These are phyloP conservation scores for Trichocladium uniseriatum DNA, from an alignment of 495 filamentous ascomycete species.

Conservation along the genomic window DNA sequence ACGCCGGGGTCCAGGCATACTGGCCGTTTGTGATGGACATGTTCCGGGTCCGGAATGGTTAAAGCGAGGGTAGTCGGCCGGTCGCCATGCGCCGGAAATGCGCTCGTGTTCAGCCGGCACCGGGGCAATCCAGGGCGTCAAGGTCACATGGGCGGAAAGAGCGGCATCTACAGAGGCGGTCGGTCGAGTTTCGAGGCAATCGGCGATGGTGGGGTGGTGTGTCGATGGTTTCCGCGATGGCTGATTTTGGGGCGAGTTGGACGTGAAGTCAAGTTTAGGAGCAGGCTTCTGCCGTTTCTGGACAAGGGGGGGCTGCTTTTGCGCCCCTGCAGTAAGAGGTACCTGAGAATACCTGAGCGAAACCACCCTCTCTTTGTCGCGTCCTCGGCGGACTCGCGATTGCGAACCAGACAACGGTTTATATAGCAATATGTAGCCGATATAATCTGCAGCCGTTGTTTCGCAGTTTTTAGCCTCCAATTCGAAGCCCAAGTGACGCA, in stretches of 20 bases:
- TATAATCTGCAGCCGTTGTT: background rate
- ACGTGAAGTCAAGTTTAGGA: slow-evolving; percentile 40
- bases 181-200: slow-evolving; percentile 19
- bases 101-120: slow-evolving; percentile 37
- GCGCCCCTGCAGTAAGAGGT: slow-evolving; percentile 4
- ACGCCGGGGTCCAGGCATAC: slow-evolving; percentile 37
- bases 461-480: background rate
- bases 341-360: slow-evolving; percentile 2
- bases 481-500: background rate
- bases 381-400: too few species aligned
- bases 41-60: slow-evolving; percentile 26
- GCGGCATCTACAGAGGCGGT: slow-evolving; percentile 36
- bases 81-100: slow-evolving; percentile 42
- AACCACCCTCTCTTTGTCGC: background rate
- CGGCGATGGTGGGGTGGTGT: slow-evolving; percentile 29
- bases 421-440: background rate
- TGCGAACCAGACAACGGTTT: background rate
- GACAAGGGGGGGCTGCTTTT: slow-evolving; percentile 23
- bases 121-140: slow-evolving; percentile 29
- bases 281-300: slow-evolving; percentile 28
- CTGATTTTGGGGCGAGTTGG: slow-evolving; percentile 32
- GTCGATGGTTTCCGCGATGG: slow-evolving; percentile 33
- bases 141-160: slow-evolving; percentile 32
- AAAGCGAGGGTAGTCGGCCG: slow-evolving; percentile 23
- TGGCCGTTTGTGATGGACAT: slow-evolving; percentile 46